These are phyloP conservation scores for Penicillium palitans DNA, from an alignment of 2,329 filamentous ascomycete species.

Conservation along the genomic window DNA sequence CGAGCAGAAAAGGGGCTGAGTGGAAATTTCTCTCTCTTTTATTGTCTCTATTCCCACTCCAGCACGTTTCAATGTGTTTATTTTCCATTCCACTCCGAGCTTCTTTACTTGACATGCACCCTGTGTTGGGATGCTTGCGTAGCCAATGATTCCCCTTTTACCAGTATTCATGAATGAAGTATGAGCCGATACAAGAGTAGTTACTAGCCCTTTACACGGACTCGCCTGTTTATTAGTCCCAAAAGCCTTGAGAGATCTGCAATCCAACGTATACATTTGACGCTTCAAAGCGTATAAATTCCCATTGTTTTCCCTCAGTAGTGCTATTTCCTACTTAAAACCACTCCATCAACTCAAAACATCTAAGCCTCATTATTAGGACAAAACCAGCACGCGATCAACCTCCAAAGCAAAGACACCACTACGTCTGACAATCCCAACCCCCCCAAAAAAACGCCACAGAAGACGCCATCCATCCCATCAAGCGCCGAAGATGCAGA, in stretches of 20 bases:
- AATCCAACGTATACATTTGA: no score
- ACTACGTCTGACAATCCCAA: not conserved
- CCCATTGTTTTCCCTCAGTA: not conserved
- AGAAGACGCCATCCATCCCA: not conserved
- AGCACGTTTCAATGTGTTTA: conserved; percentile 43
- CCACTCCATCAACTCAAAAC: no score
- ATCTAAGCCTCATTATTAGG: not conserved
- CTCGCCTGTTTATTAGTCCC: not conserved
- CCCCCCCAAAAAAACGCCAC: not conserved
- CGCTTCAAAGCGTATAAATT: not conserved
- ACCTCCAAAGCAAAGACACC: not conserved
- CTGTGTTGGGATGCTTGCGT: conserved; percentile 12
- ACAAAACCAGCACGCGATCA: not conserved
- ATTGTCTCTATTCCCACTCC: conserved; percentile 44
- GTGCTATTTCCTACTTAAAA: no score
- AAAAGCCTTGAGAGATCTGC: not conserved
- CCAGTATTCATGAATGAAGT: conserved; percentile 1
- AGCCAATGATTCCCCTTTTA: conserved; percentile 15
- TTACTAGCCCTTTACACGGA: not conserved
- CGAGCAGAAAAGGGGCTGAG: conserved; percentile 43
- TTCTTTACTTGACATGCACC: conserved; percentile 6
- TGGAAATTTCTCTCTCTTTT: conserved; percentile 45
- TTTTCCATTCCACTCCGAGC: conserved; percentile 26
- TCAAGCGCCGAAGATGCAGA: not conserved
- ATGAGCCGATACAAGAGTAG: not conserved